These are phyloP conservation scores for Beauveria brongniartii DNA, from an alignment of 2,329 filamentous ascomycete genomes.

Conservation along the genomic window DNA sequence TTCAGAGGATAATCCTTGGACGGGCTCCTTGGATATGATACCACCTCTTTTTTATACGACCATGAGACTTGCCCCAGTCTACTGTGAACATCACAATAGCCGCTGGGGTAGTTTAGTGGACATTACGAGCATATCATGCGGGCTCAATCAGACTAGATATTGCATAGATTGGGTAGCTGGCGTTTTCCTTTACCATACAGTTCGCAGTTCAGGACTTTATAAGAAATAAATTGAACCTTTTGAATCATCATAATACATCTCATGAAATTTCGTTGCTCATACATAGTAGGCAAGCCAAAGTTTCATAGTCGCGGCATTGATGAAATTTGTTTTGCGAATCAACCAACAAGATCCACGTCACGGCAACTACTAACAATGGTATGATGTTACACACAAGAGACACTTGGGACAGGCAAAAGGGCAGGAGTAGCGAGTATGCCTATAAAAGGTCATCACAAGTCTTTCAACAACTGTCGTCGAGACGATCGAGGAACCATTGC, in stretches of 20 bases:
- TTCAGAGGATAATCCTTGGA: conserved; percentile 10
- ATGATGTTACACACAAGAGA: too few species aligned
- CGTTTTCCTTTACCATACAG: conserved; percentile 3
- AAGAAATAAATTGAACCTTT: conserved; percentile 1
- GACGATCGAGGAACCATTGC: too few species aligned
- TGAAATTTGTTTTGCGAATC: too few species aligned
- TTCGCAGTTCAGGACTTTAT: not conserved
- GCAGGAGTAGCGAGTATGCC: not conserved
- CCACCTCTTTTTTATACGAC: conserved; percentile 10
- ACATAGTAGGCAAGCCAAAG: too few species aligned
- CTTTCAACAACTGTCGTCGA: not conserved
- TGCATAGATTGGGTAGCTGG: conserved; percentile 11
- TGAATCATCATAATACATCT: not conserved
- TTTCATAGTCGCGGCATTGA: too few species aligned
- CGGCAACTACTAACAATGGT: too few species aligned
- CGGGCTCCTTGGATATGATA: conserved; percentile 7
- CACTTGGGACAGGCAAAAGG: not conserved
- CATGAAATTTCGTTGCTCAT: too few species aligned
- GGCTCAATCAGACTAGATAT: conserved; percentile 9
- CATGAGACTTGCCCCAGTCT: not conserved
- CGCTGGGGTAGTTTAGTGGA: conserved; percentile 1
- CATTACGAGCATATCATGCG: conserved; percentile 5
- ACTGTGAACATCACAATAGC: not conserved
- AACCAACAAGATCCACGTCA: too few species aligned
- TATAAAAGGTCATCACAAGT: too few species aligned